Evolutionary conservation across 1,284 basidiomycete species (phyloP).

Genomic region (Bjerkandera adusta): DNA sequence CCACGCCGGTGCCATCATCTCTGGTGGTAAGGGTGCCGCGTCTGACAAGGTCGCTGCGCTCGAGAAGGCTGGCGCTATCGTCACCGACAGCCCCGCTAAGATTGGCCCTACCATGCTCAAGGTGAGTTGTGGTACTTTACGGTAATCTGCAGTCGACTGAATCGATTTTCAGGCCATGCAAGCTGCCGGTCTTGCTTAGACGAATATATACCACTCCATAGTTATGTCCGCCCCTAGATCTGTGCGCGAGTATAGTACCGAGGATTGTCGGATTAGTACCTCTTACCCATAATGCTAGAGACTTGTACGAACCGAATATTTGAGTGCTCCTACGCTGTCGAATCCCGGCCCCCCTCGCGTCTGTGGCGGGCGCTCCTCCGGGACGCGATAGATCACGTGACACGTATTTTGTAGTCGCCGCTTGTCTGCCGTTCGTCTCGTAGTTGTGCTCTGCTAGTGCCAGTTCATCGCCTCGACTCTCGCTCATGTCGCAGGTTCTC

Average conservation of each 20-base stretch:
- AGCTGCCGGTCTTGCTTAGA: slow-evolving; percentile 76
- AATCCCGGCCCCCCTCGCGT: too few species aligned
- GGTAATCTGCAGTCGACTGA: slow-evolving; percentile 9
- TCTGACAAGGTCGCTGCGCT: slow-evolving; percentile 96
- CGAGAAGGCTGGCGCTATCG: slow-evolving; percentile 88
- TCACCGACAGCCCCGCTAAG: slow-evolving; percentile 96
- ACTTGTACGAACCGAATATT: too few species aligned
- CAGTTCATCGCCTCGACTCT: slow-evolving; percentile 9
- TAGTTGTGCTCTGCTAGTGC: too few species aligned
- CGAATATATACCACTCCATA: slow-evolving; percentile 2
- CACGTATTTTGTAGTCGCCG: slow-evolving; percentile 10
- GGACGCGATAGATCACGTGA: slow-evolving; percentile 9
- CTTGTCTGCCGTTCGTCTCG: slow-evolving; percentile 7
- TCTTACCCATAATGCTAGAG: too few species aligned
- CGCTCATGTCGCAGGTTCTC: slow-evolving; percentile 7
- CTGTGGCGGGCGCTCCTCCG: too few species aligned
- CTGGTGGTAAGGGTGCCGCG: slow-evolving; percentile 96
- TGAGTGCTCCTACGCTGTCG: too few species aligned
- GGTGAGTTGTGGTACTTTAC: slow-evolving; percentile 39
- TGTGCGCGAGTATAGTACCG: too few species aligned
- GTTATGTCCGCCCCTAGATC: background rate
- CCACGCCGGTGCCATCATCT: slow-evolving; percentile 97
- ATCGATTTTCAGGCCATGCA: slow-evolving; percentile 67
- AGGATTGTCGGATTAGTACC: too few species aligned
- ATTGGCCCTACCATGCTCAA: slow-evolving; percentile 88